A percentile compares a stretch with the other conserved stretches of the same genome.
Evolutionary conservation across 116 monocot genomes (phyloP).

Genomic region (Cymodocea nodosa): DNA sequence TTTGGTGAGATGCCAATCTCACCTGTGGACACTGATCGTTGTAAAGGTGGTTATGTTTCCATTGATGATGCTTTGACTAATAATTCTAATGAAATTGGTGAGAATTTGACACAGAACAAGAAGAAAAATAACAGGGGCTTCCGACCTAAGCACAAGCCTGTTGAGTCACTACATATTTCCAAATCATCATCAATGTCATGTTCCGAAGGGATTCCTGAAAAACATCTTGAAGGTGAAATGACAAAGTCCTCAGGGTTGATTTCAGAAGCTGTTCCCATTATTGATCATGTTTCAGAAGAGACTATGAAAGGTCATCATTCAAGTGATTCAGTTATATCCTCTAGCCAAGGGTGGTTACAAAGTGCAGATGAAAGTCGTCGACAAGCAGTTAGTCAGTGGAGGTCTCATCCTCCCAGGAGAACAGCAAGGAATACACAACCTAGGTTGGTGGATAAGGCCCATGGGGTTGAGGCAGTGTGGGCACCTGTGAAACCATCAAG

Average conservation of each 20-base stretch:
- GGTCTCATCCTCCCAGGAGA: conserved; percentile 37
- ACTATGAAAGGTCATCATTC: neutral
- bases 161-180: conserved; percentile 13
- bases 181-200: conserved; percentile 9
- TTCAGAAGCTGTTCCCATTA: conserved; percentile 9
- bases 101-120: conserved; percentile 18
- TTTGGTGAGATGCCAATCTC: conserved; percentile 10
- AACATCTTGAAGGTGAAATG: conserved; percentile 10
- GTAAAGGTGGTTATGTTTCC: neutral
- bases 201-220: conserved; percentile 10
- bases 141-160: conserved; percentile 32
- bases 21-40: neutral
- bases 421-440: conserved; percentile 33
- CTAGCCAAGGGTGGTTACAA: conserved; percentile 7
- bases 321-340: conserved; percentile 2
- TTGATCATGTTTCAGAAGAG: neutral
- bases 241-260: conserved; percentile 1
- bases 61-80: conserved; percentile 1
- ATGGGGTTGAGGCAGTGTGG: conserved; percentile 62
- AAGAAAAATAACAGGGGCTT: conserved; percentile 33
- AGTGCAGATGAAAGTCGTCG: conserved; percentile 11
- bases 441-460: conserved; percentile 39
- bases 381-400: conserved; percentile 36
- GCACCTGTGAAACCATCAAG: conserved; percentile 57
- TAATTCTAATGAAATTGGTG: conserved; percentile 5